Conservation (phyloP, 2,329 filamentous ascomycete genomes). For the Coniosporium uncinatum region DNA sequence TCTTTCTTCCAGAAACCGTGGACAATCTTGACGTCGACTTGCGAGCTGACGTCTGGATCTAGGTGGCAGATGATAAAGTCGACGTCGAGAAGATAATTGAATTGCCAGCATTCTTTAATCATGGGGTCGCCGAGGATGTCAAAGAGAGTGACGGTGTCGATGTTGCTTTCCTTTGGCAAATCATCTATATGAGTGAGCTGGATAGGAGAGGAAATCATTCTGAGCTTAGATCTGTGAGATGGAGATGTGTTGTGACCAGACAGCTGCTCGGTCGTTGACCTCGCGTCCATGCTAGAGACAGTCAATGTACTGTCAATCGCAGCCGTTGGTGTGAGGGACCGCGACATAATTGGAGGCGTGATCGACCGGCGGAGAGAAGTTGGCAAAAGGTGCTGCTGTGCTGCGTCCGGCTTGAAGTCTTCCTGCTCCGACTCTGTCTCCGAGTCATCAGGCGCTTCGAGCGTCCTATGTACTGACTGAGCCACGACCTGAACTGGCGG, state of each 20-base stretch:
- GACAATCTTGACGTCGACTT: constrained; percentile 51
- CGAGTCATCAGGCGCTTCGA: background rate
- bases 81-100: constrained; percentile 62
- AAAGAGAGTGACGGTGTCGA: constrained; percentile 56
- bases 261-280: background rate
- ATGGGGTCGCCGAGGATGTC: constrained; percentile 71
- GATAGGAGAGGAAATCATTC: constrained; percentile 53
- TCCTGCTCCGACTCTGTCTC: background rate
- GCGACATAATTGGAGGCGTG: background rate
- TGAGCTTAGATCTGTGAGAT: background rate
- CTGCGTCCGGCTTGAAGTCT: background rate
- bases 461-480: too few relatives aligned
- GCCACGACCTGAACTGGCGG: too few relatives aligned
- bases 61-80: constrained; percentile 56
- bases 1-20: constrained; percentile 65
- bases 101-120: constrained; percentile 67
- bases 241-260: background rate
- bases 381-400: background rate
- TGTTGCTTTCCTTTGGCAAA: constrained; percentile 53
- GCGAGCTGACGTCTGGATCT: constrained; percentile 45
- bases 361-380: background rate
- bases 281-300: background rate
- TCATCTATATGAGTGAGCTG: constrained; percentile 66
- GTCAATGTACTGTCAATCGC: background rate
- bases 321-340: background rate